These are phyloP conservation scores for Pleurotus giganteus DNA, from an alignment of 768 basidiomycete species.

Conservation along the genomic window DNA sequence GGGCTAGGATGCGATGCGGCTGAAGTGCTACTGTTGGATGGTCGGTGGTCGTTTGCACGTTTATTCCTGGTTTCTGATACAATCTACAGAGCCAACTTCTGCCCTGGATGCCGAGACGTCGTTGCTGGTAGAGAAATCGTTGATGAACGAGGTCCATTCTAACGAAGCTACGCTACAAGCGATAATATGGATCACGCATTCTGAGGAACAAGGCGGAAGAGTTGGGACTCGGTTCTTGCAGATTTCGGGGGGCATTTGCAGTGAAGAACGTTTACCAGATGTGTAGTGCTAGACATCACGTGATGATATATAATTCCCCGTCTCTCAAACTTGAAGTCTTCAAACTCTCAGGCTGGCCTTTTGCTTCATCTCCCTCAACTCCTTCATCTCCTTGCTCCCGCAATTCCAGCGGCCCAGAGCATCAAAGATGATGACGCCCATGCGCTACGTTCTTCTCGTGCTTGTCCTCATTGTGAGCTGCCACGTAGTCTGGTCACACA, in stretches of 20 bases:
- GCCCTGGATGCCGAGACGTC: slow-evolving; percentile 76
- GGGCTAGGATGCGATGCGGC: slow-evolving; percentile 73
- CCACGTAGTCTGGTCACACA: not conserved
- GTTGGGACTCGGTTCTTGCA: slow-evolving; percentile 70
- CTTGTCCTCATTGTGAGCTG: slow-evolving; percentile 43
- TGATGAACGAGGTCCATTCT: slow-evolving; percentile 51
- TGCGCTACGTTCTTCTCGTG: slow-evolving; percentile 53
- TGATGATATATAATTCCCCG: not conserved
- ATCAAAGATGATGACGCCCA: slow-evolving; percentile 51
- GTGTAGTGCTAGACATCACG: not conserved
- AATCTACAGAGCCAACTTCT: slow-evolving; percentile 75
- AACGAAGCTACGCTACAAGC: slow-evolving; percentile 58
- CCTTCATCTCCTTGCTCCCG: slow-evolving; percentile 1
- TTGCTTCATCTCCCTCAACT: slow-evolving; percentile 5
- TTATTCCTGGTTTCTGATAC: not conserved
- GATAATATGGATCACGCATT: slow-evolving; percentile 87
- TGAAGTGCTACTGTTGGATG: slow-evolving; percentile 78
- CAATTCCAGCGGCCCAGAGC: slow-evolving; percentile 1
- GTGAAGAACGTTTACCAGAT: slow-evolving; percentile 31
- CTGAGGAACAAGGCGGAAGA: slow-evolving; percentile 72
- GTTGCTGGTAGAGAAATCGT: slow-evolving; percentile 59
- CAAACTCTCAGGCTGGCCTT: slow-evolving; percentile 2
- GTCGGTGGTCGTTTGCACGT: slow-evolving; percentile 36
- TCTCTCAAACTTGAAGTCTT: not conserved
- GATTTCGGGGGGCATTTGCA: slow-evolving; percentile 40